Base-by-base conservation (phyloP, 1,284 basidiomycete genomes). In the Trichosporon sp. region DNA sequence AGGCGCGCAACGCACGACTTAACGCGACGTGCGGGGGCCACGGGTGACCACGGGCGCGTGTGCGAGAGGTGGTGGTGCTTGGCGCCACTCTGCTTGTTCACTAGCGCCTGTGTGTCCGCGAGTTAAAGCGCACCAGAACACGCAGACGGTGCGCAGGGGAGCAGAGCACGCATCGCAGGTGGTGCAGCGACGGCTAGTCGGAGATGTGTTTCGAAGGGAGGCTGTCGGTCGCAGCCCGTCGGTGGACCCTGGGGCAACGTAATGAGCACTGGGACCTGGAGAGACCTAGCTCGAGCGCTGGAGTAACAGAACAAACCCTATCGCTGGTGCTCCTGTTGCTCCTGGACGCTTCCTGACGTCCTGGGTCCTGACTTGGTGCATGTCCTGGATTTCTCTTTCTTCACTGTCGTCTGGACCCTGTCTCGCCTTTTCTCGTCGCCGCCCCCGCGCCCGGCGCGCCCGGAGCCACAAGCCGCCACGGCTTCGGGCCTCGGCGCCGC, bases 361-460 rank as follows among this genome's bases (percentile, higher is more conserved):
- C 56, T 31, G 21, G 5, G 18, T 51, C 12, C 44, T 31, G 3
- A 12, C 29, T 18, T 60, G 18, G 6, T 32, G 56, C n/a, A 60
- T 60, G 15, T 60, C 56, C 56, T 60, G 56, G 56, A 60, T 60
- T 60, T 60, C 27, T 60, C 56, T 60, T 60, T 60, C 15, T 51
- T 51, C 47, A 51, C 47, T 25, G 47, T 44, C 15, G 42, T 18
- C 42, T 44, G 3, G 42, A 44, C 42, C 42, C 42, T 51, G n/a
- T 15, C 47, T 25, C 21, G 47, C 21, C 21, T 25, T n/a, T 51
- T 25, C 18, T 51, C 8, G 21, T 12, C 23, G 47, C 47, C 7
- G 23, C 11, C 47, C 21, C 21, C 15, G 38, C 38, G 38, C 18
- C n/a, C n/a, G 34, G 34, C 34, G 12, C 34, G 34, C 34, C 47